Percentiles rank a stretch among this genome's conserved stretches.
phyloP scores from a whole-genome alignment of 2,329 filamentous ascomycete species.

The Beauveria sp. region DNA sequence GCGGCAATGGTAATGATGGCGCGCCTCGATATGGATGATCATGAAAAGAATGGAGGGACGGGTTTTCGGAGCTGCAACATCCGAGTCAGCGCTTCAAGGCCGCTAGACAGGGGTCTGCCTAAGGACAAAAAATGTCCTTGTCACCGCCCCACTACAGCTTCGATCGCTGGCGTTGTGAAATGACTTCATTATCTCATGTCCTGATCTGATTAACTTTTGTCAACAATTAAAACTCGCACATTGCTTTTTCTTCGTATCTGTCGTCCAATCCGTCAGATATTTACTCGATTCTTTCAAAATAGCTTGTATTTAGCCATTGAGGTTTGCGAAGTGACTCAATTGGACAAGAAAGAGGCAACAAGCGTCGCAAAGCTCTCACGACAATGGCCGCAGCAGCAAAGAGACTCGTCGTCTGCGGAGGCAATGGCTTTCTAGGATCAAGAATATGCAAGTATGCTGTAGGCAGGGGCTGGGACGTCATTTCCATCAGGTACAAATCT shows the following conservation, averaged over 20 bases:
- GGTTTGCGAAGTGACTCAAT: constrained; percentile 13
- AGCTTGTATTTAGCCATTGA: neutral
- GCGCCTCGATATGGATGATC: neutral
- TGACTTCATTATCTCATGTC: constrained; percentile 8
- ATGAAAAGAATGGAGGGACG: neutral
- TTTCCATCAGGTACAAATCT: constrained; percentile 68
- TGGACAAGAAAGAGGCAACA: neutral
- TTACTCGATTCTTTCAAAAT: too few relatives aligned
- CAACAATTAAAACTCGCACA: neutral
- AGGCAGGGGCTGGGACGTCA: constrained; percentile 82
- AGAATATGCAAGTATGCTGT: constrained; percentile 89
- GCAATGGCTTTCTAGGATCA: constrained; percentile 82
- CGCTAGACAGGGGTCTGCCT: constrained; percentile 1
- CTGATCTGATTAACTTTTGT: constrained; percentile 2
- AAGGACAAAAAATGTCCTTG: constrained; percentile 5
- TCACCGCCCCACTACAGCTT: constrained; percentile 8
- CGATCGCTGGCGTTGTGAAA: constrained; percentile 6
- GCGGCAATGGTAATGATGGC: neutral
- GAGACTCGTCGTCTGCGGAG: constrained; percentile 83
- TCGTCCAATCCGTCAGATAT: neutral
- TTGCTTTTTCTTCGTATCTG: neutral
- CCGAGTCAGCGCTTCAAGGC: neutral
- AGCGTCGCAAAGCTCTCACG: neutral
- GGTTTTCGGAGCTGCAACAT: neutral
- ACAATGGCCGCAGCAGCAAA: constrained; percentile 54